Evolutionary conservation across 2,329 filamentous ascomycete genomes (phyloP).

Genomic region (Microascus cirrosus): DNA sequence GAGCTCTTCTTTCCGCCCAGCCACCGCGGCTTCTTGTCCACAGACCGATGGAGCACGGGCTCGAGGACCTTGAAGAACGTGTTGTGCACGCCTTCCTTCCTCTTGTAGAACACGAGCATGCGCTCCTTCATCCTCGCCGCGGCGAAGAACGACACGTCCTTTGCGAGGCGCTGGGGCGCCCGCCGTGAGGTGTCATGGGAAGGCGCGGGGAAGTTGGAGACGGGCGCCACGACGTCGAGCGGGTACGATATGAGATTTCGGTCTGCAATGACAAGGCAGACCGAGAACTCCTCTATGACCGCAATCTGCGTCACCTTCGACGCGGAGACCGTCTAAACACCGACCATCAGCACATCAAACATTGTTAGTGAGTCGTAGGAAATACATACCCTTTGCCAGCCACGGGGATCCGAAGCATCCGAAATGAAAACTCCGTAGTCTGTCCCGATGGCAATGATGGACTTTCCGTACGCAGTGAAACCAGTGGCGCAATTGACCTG

Average conservation of each 20-base stretch:
- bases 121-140: slow-evolving; percentile 96
- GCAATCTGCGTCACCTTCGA: slow-evolving; percentile 80
- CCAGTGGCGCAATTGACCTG: slow-evolving; percentile 87
- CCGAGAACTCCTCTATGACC: slow-evolving; percentile 88
- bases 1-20: slow-evolving; percentile 42
- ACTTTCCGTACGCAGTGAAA: slow-evolving; percentile 73
- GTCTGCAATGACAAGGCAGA: slow-evolving; percentile 86
- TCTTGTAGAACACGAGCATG: slow-evolving; percentile 92
- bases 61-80: slow-evolving; percentile 97
- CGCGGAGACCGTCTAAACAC: slow-evolving; percentile 59
- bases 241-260: slow-evolving; percentile 89
- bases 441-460: slow-evolving; percentile 87
- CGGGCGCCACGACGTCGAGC: slow-evolving; percentile 66
- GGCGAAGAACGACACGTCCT: slow-evolving; percentile 94
- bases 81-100: slow-evolving; percentile 81
- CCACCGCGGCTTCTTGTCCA: slow-evolving; percentile 66
- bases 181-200: slow-evolving; percentile 63
- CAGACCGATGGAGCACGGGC: slow-evolving; percentile 86
- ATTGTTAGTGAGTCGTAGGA: neutral
- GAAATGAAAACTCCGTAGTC: slow-evolving; percentile 90
- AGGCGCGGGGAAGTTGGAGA: slow-evolving; percentile 49
- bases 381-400: slow-evolving; percentile 70
- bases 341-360: neutral
- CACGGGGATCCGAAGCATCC: slow-evolving; percentile 77
- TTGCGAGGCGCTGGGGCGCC: slow-evolving; percentile 84